phyloP scores from a whole-genome alignment of 805 yeast genomes.

The Hanseniaspora hatyaiensis region DNA sequence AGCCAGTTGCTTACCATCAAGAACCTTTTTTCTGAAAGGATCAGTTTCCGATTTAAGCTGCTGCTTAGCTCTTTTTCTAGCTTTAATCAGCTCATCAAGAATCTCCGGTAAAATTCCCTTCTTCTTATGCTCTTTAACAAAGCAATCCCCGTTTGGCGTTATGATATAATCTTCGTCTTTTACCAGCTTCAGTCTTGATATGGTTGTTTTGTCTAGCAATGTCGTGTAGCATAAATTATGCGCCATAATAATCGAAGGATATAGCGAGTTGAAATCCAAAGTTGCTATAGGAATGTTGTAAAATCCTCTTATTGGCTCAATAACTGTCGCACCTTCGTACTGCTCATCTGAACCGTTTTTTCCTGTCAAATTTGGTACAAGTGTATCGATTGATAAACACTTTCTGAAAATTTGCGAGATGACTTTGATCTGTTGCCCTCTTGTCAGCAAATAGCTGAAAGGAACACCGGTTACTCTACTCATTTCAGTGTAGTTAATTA shows the following conservation, averaged over 20 bases:
- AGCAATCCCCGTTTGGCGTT: slow-evolving; percentile 87
- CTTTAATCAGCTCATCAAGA: slow-evolving; percentile 72
- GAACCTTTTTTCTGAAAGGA: slow-evolving; percentile 83
- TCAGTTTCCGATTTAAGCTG: slow-evolving; percentile 88
- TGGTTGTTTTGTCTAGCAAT: slow-evolving; percentile 54
- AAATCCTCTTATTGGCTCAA: slow-evolving; percentile 91
- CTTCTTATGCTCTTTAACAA: slow-evolving; percentile 56
- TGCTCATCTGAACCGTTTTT: slow-evolving; percentile 75
- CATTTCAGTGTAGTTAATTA: slow-evolving; percentile 96
- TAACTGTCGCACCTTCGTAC: slow-evolving; percentile 98
- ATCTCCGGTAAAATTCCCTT: slow-evolving; percentile 88
- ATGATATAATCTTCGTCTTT: slow-evolving; percentile 68
- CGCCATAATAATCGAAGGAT: slow-evolving; percentile 99
- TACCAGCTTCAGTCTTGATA: slow-evolving; percentile 49
- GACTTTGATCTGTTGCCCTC: slow-evolving; percentile 98
- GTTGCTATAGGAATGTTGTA: slow-evolving; percentile 97
- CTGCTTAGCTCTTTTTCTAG: slow-evolving; percentile 84
- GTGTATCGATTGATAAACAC: slow-evolving; percentile 73
- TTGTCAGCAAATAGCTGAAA: slow-evolving; percentile 68
- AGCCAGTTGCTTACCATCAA: slow-evolving; percentile 95
- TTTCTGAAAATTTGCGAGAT: slow-evolving; percentile 89
- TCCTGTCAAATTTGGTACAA: slow-evolving; percentile 72
- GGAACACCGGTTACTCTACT: slow-evolving; percentile 99
- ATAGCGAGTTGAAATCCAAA: slow-evolving; percentile 89
- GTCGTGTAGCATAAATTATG: slow-evolving; percentile 95